A percentile compares a stretch with the other conserved stretches of the same genome.
phyloP scores from a whole-genome alignment of 495 filamentous ascomycete genomes.

The Tuber brumale region DNA sequence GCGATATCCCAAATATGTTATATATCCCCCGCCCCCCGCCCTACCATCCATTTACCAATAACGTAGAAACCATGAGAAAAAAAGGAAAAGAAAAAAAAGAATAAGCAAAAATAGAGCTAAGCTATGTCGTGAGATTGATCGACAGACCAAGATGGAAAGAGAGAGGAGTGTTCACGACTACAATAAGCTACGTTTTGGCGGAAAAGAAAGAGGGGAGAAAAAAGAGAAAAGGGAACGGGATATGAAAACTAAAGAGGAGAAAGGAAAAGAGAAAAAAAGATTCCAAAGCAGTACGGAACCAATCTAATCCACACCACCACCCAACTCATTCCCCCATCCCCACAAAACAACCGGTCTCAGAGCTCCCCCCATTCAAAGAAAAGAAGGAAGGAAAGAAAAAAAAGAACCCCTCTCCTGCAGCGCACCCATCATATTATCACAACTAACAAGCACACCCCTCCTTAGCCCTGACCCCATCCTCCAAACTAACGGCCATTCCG shows the following conservation, averaged over 20 bases:
- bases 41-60: conserved; percentile 1
- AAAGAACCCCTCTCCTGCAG: not conserved
- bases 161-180: not conserved
- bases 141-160: not conserved
- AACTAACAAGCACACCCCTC: conserved; percentile 83
- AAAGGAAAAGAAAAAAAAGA: not conserved
- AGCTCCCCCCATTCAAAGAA: conserved; percentile 11
- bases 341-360: not conserved
- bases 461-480: conserved; percentile 57
- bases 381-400: not conserved
- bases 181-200: not conserved
- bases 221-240: not conserved
- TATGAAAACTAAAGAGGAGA: not conserved
- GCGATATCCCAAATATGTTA: not conserved
- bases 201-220: not conserved
- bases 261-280: not conserved
- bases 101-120: conserved; percentile 7
- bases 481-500: conserved; percentile 62
- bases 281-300: conserved; percentile 8
- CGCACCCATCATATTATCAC: not conserved
- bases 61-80: conserved; percentile 8
- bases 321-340: not conserved
- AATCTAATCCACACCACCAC: not conserved
- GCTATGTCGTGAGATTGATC: conserved; percentile 4
- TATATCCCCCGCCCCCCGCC: not conserved